phyloP scores from a whole-genome alignment of 495 filamentous ascomycete species.

The Aspergillus egyptiacus region DNA sequence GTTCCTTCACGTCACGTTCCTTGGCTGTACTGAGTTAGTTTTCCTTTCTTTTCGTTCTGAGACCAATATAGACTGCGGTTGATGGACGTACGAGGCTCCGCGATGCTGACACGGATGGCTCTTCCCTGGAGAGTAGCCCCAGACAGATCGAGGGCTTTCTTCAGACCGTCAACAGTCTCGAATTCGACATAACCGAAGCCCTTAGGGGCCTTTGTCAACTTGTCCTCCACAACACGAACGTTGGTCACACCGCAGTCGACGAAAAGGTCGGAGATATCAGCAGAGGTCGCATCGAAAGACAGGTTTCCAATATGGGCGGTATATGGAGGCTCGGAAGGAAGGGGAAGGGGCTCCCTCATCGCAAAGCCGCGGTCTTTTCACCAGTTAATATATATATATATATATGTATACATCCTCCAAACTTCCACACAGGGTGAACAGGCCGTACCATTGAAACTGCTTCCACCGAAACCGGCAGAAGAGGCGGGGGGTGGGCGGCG shows the following conservation, averaged over 20 bases:
- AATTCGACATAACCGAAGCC: constrained; percentile 98
- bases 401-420: not conserved
- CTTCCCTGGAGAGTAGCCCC: constrained; percentile 76
- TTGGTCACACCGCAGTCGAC: constrained; percentile 73
- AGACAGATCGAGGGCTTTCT: constrained; percentile 80
- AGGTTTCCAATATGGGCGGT: constrained; percentile 96
- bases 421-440: constrained; percentile 18
- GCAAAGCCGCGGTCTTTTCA: constrained; percentile 53
- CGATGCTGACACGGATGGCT: constrained; percentile 80
- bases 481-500: constrained; percentile 37
- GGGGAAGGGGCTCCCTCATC: constrained; percentile 71
- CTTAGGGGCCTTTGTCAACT: constrained; percentile 83
- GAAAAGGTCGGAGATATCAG: constrained; percentile 80
- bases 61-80: not conserved
- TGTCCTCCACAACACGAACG: constrained; percentile 94
- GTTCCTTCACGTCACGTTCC: constrained; percentile 47
- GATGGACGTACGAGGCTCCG: constrained; percentile 69
- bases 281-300: constrained; percentile 81
- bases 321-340: constrained; percentile 86
- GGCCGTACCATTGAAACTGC: constrained; percentile 31
- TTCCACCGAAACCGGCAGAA: constrained; percentile 39
- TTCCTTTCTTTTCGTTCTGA: not conserved
- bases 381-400: constrained; percentile 3
- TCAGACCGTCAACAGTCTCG: constrained; percentile 76
- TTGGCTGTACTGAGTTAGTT: constrained; percentile 51